Conservation (phyloP, 2,329 filamentous ascomycete species). For the Xylaria sp. region DNA sequence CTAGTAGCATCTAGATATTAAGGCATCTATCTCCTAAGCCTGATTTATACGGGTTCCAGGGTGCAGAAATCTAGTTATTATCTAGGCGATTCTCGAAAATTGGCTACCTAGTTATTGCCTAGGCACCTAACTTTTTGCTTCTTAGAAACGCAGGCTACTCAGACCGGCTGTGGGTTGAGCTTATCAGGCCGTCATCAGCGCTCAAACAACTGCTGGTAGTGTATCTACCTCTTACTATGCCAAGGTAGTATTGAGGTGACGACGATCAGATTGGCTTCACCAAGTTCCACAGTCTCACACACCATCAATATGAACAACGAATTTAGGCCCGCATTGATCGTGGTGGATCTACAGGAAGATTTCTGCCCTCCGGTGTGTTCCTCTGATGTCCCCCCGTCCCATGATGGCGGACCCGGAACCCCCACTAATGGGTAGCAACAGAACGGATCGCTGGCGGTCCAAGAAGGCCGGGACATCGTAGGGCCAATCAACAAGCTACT, state of each 20-base stretch:
- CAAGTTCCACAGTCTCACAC: neutral
- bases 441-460: constrained; percentile 88
- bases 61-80: neutral
- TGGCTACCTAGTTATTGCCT: no score
- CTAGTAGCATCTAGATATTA: neutral
- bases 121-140: neutral
- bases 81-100: neutral
- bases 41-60: neutral
- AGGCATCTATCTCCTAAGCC: neutral
- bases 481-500: constrained; percentile 80
- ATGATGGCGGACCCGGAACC: neutral
- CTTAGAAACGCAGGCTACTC: neutral
- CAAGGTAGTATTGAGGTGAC: neutral
- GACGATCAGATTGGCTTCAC: neutral
- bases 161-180: neutral
- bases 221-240: neutral
- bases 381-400: neutral
- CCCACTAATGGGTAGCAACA: constrained; percentile 53
- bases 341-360: constrained; percentile 94
- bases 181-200: constrained; percentile 22
- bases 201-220: neutral
- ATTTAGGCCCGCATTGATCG: constrained; percentile 67
- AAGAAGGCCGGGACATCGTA: constrained; percentile 75
- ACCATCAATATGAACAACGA: constrained; percentile 41
- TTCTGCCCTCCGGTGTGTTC: constrained; percentile 86